Evolutionary conservation across 2,329 filamentous ascomycete species (phyloP).

Genomic region (Penicillium sp.): DNA sequence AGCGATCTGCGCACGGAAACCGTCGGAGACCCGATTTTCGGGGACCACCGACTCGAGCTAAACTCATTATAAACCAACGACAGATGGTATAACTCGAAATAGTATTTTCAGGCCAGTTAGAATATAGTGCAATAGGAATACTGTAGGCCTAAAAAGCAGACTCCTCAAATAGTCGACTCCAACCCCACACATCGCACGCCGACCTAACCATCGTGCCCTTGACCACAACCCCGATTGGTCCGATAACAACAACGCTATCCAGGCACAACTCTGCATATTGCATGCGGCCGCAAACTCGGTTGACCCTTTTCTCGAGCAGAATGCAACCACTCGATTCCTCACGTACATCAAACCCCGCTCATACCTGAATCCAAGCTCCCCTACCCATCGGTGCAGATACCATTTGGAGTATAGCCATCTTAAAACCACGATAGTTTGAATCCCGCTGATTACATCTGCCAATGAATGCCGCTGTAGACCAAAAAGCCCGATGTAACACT

Average conservation of each 20-base stretch:
- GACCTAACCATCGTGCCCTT: slow-evolving; percentile 13
- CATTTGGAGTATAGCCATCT: slow-evolving; percentile 8
- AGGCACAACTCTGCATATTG: neutral
- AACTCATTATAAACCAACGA: neutral
- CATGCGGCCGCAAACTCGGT: slow-evolving; percentile 4
- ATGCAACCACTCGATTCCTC: slow-evolving; percentile 16
- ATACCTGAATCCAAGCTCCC: slow-evolving; percentile 1
- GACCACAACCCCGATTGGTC: slow-evolving; percentile 10
- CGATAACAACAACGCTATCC: slow-evolving; percentile 5
- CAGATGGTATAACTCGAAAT: no score
- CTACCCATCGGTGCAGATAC: slow-evolving; percentile 17
- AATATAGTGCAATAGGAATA: no score
- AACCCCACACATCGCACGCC: slow-evolving; percentile 1
- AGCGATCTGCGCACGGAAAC: neutral
- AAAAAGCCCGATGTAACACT: slow-evolving; percentile 16
- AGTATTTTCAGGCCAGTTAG: no score
- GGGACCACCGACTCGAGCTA: neutral
- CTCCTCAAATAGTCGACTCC: neutral
- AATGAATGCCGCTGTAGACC: neutral
- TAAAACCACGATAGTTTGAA: neutral
- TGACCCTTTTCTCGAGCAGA: slow-evolving; percentile 10
- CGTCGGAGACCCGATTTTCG: neutral
- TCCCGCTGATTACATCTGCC: neutral
- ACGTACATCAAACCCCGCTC: slow-evolving; percentile 2
- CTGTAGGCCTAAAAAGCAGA: no score